Evolutionary conservation across 208 protist genomes (phyloP), one percentile per base, ranked within the genome.

Genomic region (Crithidia acanthocephali): DNA sequence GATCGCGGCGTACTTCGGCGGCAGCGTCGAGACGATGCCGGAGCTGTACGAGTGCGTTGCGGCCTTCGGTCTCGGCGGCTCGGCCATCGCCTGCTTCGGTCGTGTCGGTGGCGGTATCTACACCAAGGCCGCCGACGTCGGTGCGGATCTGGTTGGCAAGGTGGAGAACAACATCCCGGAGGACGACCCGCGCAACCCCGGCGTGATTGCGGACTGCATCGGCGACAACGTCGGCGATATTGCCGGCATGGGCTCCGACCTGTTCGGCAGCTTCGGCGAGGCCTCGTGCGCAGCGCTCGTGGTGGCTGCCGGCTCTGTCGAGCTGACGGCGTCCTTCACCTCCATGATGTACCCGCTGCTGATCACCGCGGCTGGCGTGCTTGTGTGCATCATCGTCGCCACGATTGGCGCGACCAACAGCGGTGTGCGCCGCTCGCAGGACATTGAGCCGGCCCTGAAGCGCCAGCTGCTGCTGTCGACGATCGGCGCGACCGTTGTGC

Each of bases 171-270:
- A 95, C 60, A 98, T 99, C 68, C 97, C 98, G 22, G 97, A 99
- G 73, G 97, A 99, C 74, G 98, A 99, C 67, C 95, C 97, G 44
- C 86, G 97, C 44, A 99, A 99, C 87, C 97, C 97, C 13, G 97
- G 93, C 32, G 95, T 98, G 11, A 98, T 98, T 77, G 97, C 97
- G 18, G 96, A 98, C 76, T 97, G 95, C 79, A 98, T 98, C 51
- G 96, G 97, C 32, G 97, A 98, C 74, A 98, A 98, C 79, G 97
- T 97, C 20, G 97, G 97, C 32, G 97, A 99, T 66, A 96, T 97
- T 63, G 97, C 95, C 30, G 98, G 96, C 40, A 97, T 95, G 85
- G 96, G 96, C 30, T 97, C 96, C 42, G 97, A 99, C 73, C 81
- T 99, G 15, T 99, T 99, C 71, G 97, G 98, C 37, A 98, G 94